Percentiles rank a stretch among this genome's conserved stretches.
Conservation (phyloP, 805 yeast species). For the Candida boidinii region DNA sequence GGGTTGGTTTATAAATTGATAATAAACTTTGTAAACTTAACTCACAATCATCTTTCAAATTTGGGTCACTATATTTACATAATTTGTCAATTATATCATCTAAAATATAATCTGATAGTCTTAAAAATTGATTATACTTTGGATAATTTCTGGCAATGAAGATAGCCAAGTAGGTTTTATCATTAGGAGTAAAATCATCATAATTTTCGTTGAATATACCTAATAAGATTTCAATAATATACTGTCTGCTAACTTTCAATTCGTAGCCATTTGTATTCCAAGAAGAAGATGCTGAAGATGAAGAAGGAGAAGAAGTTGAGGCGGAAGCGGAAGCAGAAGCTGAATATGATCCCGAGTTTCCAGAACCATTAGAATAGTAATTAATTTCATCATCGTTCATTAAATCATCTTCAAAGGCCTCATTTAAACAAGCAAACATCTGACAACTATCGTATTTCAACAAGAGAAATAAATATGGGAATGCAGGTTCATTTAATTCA, state of each 20-base stretch:
- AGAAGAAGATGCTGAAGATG: too few species aligned
- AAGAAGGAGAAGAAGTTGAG: too few species aligned
- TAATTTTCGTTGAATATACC: constrained; percentile 39
- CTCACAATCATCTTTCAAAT: constrained; percentile 53
- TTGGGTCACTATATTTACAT: constrained; percentile 30
- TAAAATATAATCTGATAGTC: constrained; percentile 54
- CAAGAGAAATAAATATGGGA: constrained; percentile 60
- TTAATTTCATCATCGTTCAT: constrained; percentile 52
- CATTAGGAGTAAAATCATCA: constrained; percentile 21
- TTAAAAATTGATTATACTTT: constrained; percentile 75
- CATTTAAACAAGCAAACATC: constrained; percentile 63
- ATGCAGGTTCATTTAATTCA: constrained; percentile 37
- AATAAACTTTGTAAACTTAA: constrained; percentile 67
- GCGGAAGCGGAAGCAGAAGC: constrained; percentile 2
- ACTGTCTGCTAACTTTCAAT: constrained; percentile 55
- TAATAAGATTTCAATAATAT: constrained; percentile 62
- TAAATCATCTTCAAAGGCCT: constrained; percentile 72
- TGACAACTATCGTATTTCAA: constrained; percentile 48
- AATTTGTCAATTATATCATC: constrained; percentile 39
- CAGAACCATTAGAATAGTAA: constrained; percentile 9
- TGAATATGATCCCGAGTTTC: constrained; percentile 9
- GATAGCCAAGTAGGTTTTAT: constrained; percentile 39
- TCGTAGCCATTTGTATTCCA: constrained; percentile 20
- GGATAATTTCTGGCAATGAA: constrained; percentile 78
- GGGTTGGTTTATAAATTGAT: constrained; percentile 54